Percentiles rank a stretch among this genome's conserved stretches.
Conservation (phyloP, 129 eudicot genomes). For the Tagetes erecta region DNA sequence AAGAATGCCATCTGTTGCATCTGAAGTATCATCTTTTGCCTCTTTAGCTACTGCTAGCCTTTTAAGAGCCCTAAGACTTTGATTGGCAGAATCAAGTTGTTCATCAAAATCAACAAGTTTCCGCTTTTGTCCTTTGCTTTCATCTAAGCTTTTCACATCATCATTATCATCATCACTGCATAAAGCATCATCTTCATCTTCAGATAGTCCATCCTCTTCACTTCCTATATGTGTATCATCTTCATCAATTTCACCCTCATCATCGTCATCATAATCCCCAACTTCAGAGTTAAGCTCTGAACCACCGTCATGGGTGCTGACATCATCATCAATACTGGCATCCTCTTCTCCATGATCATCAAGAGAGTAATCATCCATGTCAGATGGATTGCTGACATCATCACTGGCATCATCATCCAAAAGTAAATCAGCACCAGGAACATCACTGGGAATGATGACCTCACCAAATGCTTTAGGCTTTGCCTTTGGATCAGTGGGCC, state of each 20-base stretch:
- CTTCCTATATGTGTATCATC: constrained; percentile 33
- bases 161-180: constrained; percentile 39
- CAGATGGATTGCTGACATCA: constrained; percentile 39
- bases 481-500: constrained; percentile 74
- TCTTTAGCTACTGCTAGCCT: constrained; percentile 63
- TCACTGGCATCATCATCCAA: constrained; percentile 42
- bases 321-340: constrained; percentile 37
- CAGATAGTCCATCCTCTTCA: constrained; percentile 36
- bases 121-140: constrained; percentile 56
- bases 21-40: constrained; percentile 25
- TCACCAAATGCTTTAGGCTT: constrained; percentile 96
- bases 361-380: constrained; percentile 25
- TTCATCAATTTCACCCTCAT: constrained; percentile 23
- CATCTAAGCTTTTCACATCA: constrained; percentile 34
- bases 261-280: constrained; percentile 26
- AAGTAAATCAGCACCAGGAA: constrained; percentile 82
- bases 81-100: constrained; percentile 60
- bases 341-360: constrained; percentile 40
- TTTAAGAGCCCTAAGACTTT: constrained; percentile 86
- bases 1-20: constrained; percentile 60
- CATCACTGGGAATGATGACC: constrained; percentile 62
- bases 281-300: constrained; percentile 37
- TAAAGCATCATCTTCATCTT: constrained; percentile 41
- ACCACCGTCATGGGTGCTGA: constrained; percentile 35
- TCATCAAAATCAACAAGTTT: constrained; percentile 75